Evolutionary conservation across 768 basidiomycete species (phyloP), one percentile per base, ranked within the genome.

Genomic region (Coprinopsis sp.): DNA sequence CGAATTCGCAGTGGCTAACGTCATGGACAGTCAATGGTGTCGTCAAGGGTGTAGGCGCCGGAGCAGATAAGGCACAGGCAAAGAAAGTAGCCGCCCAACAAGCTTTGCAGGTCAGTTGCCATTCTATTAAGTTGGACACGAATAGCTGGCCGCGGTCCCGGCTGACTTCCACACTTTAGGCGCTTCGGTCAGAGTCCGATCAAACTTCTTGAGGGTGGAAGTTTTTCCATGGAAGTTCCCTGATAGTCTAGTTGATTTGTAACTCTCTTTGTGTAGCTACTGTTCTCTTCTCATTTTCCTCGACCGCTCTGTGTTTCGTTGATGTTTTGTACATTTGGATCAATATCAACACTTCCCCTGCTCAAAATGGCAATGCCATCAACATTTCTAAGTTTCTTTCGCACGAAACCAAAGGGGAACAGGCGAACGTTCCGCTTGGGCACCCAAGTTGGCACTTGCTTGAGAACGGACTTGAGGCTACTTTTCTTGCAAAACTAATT

Each of bases 71-170:
- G 53, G 55, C 64, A 19, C 54, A 46, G 16, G 81, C 81, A 1
- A 81, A 61, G 54, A 72, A 79, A 25, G 49, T 54, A 12, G 78
- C 81, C 1, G 76, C 78, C 3, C 62, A 58, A 52, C 52, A 67
- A 33, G 76, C 74, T 14, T 68, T 74, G 29, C 52, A 64, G 57
- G 68, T 73, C 57, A 47, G 61, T 40, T 37, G 37, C 21, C n/a
- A 4, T 12, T 33, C 19, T 39, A 38, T 34, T 22, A 13, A 37
- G 14, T 25, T 22, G 29, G 14, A 22, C 14, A 23, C 14, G 21
- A 27, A 19, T 18, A 30, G 10, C 14, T 22, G 16, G 5, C 25
- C 14, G 30, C 40, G 24, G 37, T 42, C n/a, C 40, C 28, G 38
- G 19, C 18, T 6, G 25, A 39, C 8, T 10, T 18, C 19, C 16